phyloP scores from a whole-genome alignment of 805 yeast species.

The Aciculoconidium aculeatum region DNA sequence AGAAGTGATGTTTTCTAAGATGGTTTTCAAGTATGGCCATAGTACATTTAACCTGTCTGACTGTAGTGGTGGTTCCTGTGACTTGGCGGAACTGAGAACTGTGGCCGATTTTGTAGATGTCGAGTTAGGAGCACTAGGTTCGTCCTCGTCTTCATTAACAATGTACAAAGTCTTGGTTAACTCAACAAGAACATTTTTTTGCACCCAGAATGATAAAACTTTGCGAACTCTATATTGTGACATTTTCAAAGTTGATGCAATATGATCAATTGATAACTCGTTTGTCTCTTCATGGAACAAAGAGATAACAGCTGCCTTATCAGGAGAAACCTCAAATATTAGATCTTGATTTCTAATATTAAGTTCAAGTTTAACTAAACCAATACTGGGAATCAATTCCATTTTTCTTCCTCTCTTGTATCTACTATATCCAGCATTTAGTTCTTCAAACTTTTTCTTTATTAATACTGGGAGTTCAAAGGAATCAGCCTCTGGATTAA shows the following conservation, averaged over 20 bases:
- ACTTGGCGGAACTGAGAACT: no score
- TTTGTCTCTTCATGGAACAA: constrained; percentile 37
- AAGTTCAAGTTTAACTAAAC: constrained; percentile 57
- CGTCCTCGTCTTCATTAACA: constrained; percentile 32
- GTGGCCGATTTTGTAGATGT: no score
- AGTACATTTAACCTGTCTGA: no score
- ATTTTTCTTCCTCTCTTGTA: constrained; percentile 55
- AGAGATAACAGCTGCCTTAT: constrained; percentile 58
- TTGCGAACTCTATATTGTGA: constrained; percentile 30
- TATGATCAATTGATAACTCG: constrained; percentile 25
- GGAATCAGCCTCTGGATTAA: constrained; percentile 23
- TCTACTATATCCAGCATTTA: constrained; percentile 35
- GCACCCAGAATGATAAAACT: constrained; percentile 57
- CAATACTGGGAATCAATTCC: constrained; percentile 51
- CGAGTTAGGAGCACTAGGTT: no score
- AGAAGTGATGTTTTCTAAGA: constrained; percentile 52
- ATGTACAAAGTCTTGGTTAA: constrained; percentile 26
- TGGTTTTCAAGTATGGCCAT: constrained; percentile 49
- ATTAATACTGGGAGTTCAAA: constrained; percentile 47
- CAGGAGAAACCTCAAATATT: constrained; percentile 54
- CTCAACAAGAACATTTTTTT: constrained; percentile 46
- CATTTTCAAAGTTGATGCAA: constrained; percentile 37
- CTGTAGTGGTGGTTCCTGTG: no score
- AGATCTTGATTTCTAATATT: constrained; percentile 32
- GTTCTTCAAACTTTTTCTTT: constrained; percentile 35